Percentiles rank a stretch among this genome's conserved stretches.
phyloP scores from a whole-genome alignment of 169 alveolate species.

The Toxoplasma gondii region DNA sequence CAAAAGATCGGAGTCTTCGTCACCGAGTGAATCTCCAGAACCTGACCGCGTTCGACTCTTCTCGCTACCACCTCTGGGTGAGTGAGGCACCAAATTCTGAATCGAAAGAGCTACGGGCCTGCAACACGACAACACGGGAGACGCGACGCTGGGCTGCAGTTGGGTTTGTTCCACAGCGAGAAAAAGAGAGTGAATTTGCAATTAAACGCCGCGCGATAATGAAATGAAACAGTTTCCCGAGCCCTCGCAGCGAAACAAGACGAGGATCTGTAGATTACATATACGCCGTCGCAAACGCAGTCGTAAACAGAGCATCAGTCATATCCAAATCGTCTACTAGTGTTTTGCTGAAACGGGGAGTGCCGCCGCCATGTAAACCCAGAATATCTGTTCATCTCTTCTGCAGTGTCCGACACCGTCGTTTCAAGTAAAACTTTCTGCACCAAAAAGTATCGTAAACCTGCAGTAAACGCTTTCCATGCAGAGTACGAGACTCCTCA shows the following conservation, averaged over 20 bases:
- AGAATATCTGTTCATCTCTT: too few species aligned
- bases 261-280: not conserved
- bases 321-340: too few species aligned
- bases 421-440: too few species aligned
- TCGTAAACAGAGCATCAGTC: too few species aligned
- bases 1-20: not conserved
- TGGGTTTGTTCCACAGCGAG: not conserved
- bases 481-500: too few species aligned
- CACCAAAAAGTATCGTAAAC: too few species aligned
- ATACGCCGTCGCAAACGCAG: too few species aligned
- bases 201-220: not conserved
- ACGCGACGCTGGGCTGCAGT: not conserved
- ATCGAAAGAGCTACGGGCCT: conserved; percentile 36
- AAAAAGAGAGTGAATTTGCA: not conserved
- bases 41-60: not conserved
- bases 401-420: too few species aligned
- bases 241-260: not conserved
- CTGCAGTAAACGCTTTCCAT: too few species aligned
- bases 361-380: too few species aligned
- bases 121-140: not conserved
- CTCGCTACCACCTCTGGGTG: not conserved
- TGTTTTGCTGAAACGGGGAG: too few species aligned
- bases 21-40: not conserved
- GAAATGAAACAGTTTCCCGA: not conserved
- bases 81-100: not conserved